Evolutionary conservation across 306 rosid species (phyloP).

Genomic region (Vigna reflexopilosa): DNA sequence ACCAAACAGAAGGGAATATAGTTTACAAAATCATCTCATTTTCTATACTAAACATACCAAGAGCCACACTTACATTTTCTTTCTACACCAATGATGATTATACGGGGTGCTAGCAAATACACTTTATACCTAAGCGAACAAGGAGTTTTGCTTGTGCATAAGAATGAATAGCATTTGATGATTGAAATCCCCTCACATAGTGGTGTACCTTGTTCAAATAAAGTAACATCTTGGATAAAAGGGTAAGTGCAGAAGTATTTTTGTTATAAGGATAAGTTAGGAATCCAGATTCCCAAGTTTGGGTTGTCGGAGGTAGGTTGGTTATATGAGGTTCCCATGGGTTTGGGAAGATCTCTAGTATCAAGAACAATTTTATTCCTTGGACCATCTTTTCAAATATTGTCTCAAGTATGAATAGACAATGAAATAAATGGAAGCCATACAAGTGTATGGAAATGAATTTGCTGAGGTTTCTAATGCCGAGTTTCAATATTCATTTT

Average conservation of each 20-base stretch:
- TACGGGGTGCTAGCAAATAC: background rate
- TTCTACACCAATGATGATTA: background rate
- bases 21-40: no score
- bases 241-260: background rate
- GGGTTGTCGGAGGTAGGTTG: background rate
- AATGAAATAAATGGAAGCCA: constrained; percentile 16
- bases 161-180: background rate
- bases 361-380: constrained; percentile 8
- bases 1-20: no score
- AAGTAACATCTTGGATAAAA: background rate
- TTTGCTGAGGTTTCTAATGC: constrained; percentile 33
- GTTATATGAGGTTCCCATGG: background rate
- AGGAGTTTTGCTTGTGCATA: background rate
- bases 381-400: constrained; percentile 13
- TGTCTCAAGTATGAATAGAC: constrained; percentile 7
- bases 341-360: background rate
- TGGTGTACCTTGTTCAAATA: background rate
- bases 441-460: constrained; percentile 26
- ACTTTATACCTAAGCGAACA: background rate
- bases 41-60: no score
- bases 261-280: no score
- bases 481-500: constrained; percentile 26
- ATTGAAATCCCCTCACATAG: background rate
- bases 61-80: background rate
- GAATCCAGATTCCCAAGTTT: background rate